phyloP scores from a whole-genome alignment of 2,329 filamentous ascomycete species.

The Clarireedia hainanense region DNA sequence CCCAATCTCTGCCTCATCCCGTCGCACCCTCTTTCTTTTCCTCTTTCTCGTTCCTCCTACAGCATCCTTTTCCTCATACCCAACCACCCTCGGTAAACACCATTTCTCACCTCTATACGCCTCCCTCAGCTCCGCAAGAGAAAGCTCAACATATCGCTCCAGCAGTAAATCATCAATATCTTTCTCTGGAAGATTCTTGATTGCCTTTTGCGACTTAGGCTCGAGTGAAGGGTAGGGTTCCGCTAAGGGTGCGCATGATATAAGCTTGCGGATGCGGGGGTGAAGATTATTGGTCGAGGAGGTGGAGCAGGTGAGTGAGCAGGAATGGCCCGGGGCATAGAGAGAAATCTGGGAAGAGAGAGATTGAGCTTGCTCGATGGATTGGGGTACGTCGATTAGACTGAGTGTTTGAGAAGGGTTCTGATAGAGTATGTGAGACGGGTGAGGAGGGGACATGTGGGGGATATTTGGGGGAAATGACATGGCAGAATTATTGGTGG shows the following conservation, averaged over 20 bases:
- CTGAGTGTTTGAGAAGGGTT: neutral
- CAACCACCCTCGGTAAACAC: slow-evolving; percentile 13
- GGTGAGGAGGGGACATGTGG: neutral
- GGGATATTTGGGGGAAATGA: too few species aligned
- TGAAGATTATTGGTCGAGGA: slow-evolving; percentile 12
- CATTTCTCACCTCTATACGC: slow-evolving; percentile 27
- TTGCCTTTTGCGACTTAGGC: slow-evolving; percentile 37
- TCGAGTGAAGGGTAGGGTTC: slow-evolving; percentile 45
- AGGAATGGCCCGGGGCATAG: too few species aligned
- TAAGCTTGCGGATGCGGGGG: slow-evolving; percentile 11
- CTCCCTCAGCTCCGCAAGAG: slow-evolving; percentile 18
- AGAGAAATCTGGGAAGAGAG: neutral
- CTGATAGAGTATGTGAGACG: slow-evolving; percentile 1
- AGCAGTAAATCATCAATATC: slow-evolving; percentile 23
- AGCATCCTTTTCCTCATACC: slow-evolving; percentile 4
- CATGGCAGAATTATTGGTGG: too few species aligned
- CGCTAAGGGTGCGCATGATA: slow-evolving; percentile 35
- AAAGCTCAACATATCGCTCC: slow-evolving; percentile 22
- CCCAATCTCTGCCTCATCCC: too few species aligned
- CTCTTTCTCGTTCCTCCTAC: neutral
- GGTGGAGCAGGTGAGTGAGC: neutral
- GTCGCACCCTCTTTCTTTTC: neutral
- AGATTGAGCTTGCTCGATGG: slow-evolving; percentile 57
- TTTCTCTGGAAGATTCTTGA: slow-evolving; percentile 11
- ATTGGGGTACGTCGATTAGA: slow-evolving; percentile 57